Percentiles rank a stretch among this genome's conserved stretches.
Conservation (phyloP, 2,329 filamentous ascomycete species). For the Teratosphaeria zuluensis region DNA sequence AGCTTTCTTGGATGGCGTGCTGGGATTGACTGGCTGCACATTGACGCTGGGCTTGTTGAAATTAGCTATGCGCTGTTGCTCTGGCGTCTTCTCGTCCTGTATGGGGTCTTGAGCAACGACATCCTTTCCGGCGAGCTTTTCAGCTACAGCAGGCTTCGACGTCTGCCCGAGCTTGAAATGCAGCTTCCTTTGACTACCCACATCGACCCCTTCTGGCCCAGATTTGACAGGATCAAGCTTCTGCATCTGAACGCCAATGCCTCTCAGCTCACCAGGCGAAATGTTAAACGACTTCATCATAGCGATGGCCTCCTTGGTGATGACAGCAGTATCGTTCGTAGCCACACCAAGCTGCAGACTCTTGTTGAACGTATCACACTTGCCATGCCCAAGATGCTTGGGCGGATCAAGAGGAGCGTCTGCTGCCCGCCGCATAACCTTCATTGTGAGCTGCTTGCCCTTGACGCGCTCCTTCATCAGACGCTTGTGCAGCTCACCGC, state of each 20-base stretch:
- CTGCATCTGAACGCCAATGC: slow-evolving; percentile 85
- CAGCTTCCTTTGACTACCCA: slow-evolving; percentile 71
- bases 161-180: slow-evolving; percentile 54
- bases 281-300: slow-evolving; percentile 75
- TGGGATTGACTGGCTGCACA: slow-evolving; percentile 23
- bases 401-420: slow-evolving; percentile 85
- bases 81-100: slow-evolving; percentile 34
- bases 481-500: slow-evolving; percentile 72
- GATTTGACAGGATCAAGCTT: slow-evolving; percentile 73
- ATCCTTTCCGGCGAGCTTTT: not conserved
- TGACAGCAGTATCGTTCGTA: slow-evolving; percentile 60
- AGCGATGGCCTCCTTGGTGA: slow-evolving; percentile 75
- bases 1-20: slow-evolving; percentile 50
- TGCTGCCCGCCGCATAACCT: slow-evolving; percentile 79
- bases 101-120: slow-evolving; percentile 32
- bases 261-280: slow-evolving; percentile 83
- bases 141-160: slow-evolving; percentile 23
- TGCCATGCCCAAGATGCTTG: slow-evolving; percentile 90
- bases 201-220: slow-evolving; percentile 40
- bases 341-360: slow-evolving; percentile 73
- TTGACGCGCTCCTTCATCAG: slow-evolving; percentile 76
- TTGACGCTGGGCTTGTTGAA: slow-evolving; percentile 24
- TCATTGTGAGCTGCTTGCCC: slow-evolving; percentile 81
- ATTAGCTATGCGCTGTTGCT: slow-evolving; percentile 18
- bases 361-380: slow-evolving; percentile 91